A percentile compares a stretch with the other conserved stretches of the same genome.
phyloP scores from a whole-genome alignment of 768 basidiomycete species.

The Russula dissimulans region DNA sequence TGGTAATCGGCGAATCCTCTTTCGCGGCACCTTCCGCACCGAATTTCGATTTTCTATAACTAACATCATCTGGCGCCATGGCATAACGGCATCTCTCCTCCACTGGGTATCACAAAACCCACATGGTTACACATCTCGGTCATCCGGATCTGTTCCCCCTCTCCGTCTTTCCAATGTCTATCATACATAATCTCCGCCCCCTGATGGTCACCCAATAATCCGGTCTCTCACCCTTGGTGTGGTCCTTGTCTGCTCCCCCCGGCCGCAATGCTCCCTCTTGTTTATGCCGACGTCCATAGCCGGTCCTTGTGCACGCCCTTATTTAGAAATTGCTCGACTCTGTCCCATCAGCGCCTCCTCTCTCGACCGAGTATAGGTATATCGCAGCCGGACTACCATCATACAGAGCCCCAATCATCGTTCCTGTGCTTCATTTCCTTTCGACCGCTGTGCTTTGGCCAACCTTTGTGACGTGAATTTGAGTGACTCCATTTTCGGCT shows the following conservation, averaged over 20 bases:
- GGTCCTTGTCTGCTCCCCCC: neutral
- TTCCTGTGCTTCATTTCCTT: conserved; percentile 5
- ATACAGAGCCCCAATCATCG: neutral
- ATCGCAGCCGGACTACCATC: neutral
- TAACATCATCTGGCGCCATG: conserved; percentile 1
- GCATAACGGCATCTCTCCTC: conserved; percentile 9
- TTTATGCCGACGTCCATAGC: neutral
- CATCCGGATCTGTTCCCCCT: conserved; percentile 10
- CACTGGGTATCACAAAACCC: conserved; percentile 12
- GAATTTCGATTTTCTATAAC: conserved; percentile 4
- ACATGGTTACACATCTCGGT: conserved; percentile 11
- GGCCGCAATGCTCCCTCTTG: neutral
- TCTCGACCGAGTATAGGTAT: neutral
- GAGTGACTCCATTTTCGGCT: neutral
- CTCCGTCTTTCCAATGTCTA: conserved; percentile 5
- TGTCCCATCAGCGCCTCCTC: conserved; percentile 2
- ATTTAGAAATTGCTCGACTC: neutral
- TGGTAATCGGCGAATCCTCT: conserved; percentile 1
- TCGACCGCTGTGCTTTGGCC: neutral
- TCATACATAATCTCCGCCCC: conserved; percentile 9
- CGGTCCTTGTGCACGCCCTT: neutral
- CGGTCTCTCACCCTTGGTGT: neutral
- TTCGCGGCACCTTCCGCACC: conserved; percentile 13
- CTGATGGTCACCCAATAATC: conserved; percentile 5
- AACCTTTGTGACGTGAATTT: conserved; percentile 4